Conservation (phyloP, 2,329 filamentous ascomycete genomes). For the Colletotrichum liriopes region DNA sequence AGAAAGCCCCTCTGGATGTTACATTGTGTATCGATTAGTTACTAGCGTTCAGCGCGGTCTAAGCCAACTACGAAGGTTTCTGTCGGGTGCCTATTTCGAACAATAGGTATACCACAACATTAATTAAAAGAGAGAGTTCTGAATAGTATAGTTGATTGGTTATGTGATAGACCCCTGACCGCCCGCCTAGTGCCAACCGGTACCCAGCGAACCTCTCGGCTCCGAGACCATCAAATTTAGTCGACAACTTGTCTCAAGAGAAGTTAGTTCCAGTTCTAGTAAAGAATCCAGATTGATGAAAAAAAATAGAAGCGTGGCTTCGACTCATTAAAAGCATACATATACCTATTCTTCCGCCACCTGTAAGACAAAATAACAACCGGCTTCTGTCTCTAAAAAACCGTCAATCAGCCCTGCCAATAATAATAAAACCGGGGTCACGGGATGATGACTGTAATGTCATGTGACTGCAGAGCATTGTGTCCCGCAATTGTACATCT, state of each 20-base stretch:
- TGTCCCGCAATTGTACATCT: slow-evolving; percentile 13
- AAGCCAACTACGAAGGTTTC: too few relatives aligned
- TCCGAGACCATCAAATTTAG: background rate
- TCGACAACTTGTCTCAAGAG: background rate
- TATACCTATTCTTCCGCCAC: background rate
- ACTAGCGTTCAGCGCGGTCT: too few relatives aligned
- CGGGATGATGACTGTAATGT: background rate
- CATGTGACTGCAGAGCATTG: slow-evolving; percentile 24
- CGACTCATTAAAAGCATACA: background rate
- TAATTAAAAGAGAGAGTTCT: background rate
- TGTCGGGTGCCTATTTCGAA: too few relatives aligned
- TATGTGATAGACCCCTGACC: background rate
- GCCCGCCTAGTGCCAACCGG: background rate
- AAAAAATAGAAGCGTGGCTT: background rate
- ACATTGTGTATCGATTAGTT: too few relatives aligned
- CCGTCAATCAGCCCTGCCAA: background rate
- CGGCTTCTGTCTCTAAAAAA: background rate
- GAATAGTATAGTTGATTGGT: background rate
- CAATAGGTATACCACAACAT: too few relatives aligned
- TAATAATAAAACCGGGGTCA: background rate
- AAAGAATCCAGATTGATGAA: background rate
- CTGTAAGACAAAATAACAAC: background rate
- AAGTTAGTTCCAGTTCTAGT: background rate
- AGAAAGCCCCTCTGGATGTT: too few relatives aligned
- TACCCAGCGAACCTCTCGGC: background rate